phyloP scores from a whole-genome alignment of 148 eudicot species.

The Silene latifolia region DNA sequence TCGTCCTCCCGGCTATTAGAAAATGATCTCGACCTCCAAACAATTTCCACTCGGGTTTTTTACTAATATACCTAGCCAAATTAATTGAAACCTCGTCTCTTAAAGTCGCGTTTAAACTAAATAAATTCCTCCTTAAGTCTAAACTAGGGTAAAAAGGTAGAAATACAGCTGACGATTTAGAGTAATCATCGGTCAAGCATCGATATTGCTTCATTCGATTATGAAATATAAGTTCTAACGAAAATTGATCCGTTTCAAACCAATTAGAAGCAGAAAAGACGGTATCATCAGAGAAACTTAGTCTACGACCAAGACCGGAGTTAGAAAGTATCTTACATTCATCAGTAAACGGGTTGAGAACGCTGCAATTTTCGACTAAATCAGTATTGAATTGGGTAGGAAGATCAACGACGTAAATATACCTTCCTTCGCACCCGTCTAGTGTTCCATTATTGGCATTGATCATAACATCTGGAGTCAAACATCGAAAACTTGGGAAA shows the following conservation, averaged over 20 bases:
- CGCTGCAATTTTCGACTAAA: conserved; percentile 38
- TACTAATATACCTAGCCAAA: conserved; percentile 37
- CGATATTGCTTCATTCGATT: conserved; percentile 60
- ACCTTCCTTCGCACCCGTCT: conserved; percentile 41
- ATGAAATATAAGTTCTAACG: conserved; percentile 61
- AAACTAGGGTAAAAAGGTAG: conserved; percentile 74
- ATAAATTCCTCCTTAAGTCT: conserved; percentile 52
- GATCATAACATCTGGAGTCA: neutral
- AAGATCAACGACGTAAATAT: conserved; percentile 57
- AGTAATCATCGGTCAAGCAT: conserved; percentile 59
- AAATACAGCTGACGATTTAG: conserved; percentile 55
- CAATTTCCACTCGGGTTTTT: conserved; percentile 51
- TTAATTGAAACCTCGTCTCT: conserved; percentile 44
- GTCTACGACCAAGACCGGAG: conserved; percentile 47
- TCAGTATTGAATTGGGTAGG: conserved; percentile 50
- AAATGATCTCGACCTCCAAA: conserved; percentile 68
- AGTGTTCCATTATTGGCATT: neutral
- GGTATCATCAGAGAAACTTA: conserved; percentile 14
- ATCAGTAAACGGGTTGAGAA: conserved; percentile 40
- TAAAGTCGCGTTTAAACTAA: conserved; percentile 21
- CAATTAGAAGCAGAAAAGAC: conserved; percentile 40
- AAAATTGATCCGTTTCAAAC: conserved; percentile 60
- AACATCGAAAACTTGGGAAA: neutral
- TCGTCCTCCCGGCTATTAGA: conserved; percentile 59
- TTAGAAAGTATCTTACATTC: conserved; percentile 52